Evolutionary conservation across 164 flowering plant genomes (phyloP).

Genomic region (Taxillus chinensis): DNA sequence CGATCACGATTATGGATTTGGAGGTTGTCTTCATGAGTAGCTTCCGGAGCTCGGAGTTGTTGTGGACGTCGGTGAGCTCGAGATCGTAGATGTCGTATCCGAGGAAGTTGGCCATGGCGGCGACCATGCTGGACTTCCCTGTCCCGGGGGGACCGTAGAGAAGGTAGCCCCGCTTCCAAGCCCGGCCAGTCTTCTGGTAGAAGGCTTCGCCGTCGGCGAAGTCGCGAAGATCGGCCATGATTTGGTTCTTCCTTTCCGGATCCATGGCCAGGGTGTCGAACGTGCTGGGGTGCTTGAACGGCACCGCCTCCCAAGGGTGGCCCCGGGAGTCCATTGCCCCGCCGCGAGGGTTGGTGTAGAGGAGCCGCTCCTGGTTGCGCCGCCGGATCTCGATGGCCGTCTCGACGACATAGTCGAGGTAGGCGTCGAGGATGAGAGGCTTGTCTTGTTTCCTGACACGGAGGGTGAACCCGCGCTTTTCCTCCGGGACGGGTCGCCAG

Average conservation of each 20-base stretch:
- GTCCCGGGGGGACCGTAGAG: constrained; percentile 80
- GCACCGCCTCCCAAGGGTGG: constrained; percentile 77
- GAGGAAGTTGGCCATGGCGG: constrained; percentile 77
- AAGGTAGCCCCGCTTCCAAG: constrained; percentile 79
- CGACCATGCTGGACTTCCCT: constrained; percentile 84
- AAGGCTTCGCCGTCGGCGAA: constrained; percentile 48
- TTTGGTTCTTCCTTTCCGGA: constrained; percentile 40
- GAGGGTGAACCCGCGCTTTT: constrained; percentile 65
- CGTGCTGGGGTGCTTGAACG: constrained; percentile 76
- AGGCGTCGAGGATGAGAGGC: constrained; percentile 37
- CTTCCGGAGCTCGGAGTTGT: constrained; percentile 65
- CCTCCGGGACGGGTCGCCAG: constrained; percentile 74
- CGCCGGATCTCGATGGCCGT: constrained; percentile 53
- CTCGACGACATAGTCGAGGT: constrained; percentile 52
- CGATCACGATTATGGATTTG: constrained; percentile 79
- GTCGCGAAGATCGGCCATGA: constrained; percentile 49
- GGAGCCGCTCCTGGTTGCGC: constrained; percentile 50
- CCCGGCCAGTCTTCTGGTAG: constrained; percentile 60
- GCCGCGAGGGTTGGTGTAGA: constrained; percentile 65
- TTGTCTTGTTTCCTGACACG: constrained; percentile 49
- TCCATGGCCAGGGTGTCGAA: constrained; percentile 82
- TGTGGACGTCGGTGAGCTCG: constrained; percentile 60
- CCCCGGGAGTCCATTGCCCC: constrained; percentile 67
- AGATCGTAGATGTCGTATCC: constrained; percentile 72
- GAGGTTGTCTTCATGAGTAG: constrained; percentile 66